Percentiles rank a stretch among this genome's conserved stretches.
Evolutionary conservation across 2,329 filamentous ascomycete genomes (phyloP).

Genomic region (Sporothrix brasiliensis): DNA sequence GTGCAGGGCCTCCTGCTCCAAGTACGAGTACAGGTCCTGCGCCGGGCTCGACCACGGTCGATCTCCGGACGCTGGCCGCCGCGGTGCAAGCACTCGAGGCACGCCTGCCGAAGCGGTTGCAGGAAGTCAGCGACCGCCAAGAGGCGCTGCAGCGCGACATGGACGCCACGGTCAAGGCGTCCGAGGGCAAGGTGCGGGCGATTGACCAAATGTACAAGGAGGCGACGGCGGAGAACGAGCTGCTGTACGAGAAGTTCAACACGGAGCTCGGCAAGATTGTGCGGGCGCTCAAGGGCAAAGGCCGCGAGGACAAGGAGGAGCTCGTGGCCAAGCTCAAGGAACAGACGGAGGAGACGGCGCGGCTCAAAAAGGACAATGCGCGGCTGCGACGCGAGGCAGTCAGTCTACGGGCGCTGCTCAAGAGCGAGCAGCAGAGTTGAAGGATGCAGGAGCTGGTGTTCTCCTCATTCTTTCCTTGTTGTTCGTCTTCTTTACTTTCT

Average conservation of each 20-base stretch:
- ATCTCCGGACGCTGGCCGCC: slow-evolving; percentile 50
- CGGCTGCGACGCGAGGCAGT: slow-evolving; percentile 80
- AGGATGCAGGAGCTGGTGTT: neutral
- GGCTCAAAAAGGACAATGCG: slow-evolving; percentile 82
- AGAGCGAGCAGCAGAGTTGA: slow-evolving; percentile 44
- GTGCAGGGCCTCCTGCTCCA: slow-evolving; percentile 36
- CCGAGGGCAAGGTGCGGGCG: slow-evolving; percentile 76
- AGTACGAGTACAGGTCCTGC: neutral
- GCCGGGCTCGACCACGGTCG: slow-evolving; percentile 27
- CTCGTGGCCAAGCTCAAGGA: slow-evolving; percentile 71
- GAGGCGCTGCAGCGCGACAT: slow-evolving; percentile 69
- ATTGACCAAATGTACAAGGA: slow-evolving; percentile 90
- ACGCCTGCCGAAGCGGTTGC: slow-evolving; percentile 62
- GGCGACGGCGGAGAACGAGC: slow-evolving; percentile 85
- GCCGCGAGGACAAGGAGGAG: slow-evolving; percentile 78
- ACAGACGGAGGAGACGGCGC: slow-evolving; percentile 73
- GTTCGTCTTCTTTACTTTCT: neutral
- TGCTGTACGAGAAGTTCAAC: slow-evolving; percentile 90
- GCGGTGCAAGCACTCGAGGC: slow-evolving; percentile 69
- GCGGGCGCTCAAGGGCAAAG: slow-evolving; percentile 70
- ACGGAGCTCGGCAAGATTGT: slow-evolving; percentile 84
- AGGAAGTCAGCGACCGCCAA: slow-evolving; percentile 64
- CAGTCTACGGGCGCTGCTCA: slow-evolving; percentile 63
- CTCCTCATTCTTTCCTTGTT: neutral
- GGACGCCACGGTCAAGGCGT: slow-evolving; percentile 69